Percentiles rank a stretch among this genome's conserved stretches.
Conservation (phyloP, 805 yeast genomes). For the Jamesozyma spencerorum region DNA sequence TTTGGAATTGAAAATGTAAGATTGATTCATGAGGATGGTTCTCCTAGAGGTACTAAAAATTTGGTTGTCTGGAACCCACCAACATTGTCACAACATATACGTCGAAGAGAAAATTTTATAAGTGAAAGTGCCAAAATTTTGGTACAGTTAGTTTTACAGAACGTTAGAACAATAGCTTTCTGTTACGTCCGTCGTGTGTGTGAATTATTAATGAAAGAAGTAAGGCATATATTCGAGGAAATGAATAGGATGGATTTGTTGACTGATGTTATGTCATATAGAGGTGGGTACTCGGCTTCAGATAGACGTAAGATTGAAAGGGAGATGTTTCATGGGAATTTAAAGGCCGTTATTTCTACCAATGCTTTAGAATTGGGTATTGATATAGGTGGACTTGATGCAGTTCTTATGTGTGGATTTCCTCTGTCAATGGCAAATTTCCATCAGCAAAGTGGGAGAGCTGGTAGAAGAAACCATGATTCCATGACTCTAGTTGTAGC, state of each 20-base stretch:
- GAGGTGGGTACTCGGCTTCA: slow-evolving; percentile 87
- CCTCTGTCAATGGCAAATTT: slow-evolving; percentile 80
- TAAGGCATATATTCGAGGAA: slow-evolving; percentile 45
- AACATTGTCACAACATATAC: slow-evolving; percentile 41
- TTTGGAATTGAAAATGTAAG: slow-evolving; percentile 57
- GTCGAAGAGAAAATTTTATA: slow-evolving; percentile 62
- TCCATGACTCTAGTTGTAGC: slow-evolving; percentile 81
- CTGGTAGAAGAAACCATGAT: slow-evolving; percentile 81
- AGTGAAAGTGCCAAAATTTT: slow-evolving; percentile 68
- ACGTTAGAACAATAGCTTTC: slow-evolving; percentile 78
- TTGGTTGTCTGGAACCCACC: slow-evolving; percentile 85
- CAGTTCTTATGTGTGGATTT: slow-evolving; percentile 86
- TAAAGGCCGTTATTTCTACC: slow-evolving; percentile 85
- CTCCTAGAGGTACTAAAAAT: slow-evolving; percentile 74
- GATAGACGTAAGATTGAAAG: slow-evolving; percentile 83
- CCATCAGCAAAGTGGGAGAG: slow-evolving; percentile 95
- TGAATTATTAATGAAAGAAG: slow-evolving; percentile 79
- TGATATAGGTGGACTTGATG: slow-evolving; percentile 87
- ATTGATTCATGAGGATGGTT: slow-evolving; percentile 72
- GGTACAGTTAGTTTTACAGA: slow-evolving; percentile 51
- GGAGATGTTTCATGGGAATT: slow-evolving; percentile 80
- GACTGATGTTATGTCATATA: slow-evolving; percentile 76
- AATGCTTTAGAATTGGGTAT: slow-evolving; percentile 94
- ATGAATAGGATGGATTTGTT: slow-evolving; percentile 37
- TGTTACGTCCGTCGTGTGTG: slow-evolving; percentile 81